Evolutionary conservation across 768 basidiomycete species (phyloP).

Genomic region (Calocybe cyanea): DNA sequence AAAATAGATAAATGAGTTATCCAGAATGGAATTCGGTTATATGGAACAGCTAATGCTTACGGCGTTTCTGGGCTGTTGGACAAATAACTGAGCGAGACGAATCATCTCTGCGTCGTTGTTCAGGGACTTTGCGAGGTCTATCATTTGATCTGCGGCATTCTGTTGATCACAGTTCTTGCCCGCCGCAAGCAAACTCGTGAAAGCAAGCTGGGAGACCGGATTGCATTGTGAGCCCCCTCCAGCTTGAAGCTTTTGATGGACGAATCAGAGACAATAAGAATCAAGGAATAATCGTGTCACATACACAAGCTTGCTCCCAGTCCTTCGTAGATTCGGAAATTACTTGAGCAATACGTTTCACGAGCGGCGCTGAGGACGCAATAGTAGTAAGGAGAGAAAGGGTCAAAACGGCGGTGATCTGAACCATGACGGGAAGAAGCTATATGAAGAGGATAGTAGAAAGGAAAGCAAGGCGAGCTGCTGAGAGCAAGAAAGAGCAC

Average conservation of each 20-base stretch:
- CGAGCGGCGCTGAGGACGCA: conserved; percentile 29
- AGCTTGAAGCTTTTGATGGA: conserved; percentile 29
- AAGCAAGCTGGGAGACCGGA: conserved; percentile 38
- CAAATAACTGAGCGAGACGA: conserved; percentile 41
- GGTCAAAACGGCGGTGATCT: conserved; percentile 30
- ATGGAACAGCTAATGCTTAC: conserved; percentile 21
- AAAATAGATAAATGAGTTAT: too few relatives aligned
- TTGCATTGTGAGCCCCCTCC: conserved; percentile 46
- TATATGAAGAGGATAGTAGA: neutral
- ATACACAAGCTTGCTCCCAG: conserved; percentile 53
- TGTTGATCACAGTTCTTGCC: conserved; percentile 42
- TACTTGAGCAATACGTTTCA: conserved; percentile 47
- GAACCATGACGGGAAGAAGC: conserved; percentile 21
- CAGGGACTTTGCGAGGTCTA: conserved; percentile 41
- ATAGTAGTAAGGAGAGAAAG: conserved; percentile 21
- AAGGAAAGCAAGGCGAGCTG: neutral
- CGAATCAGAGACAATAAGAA: neutral
- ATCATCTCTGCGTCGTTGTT: conserved; percentile 42
- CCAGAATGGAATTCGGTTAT: too few relatives aligned
- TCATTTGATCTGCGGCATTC: conserved; percentile 45
- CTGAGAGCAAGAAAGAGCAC: conserved; percentile 7
- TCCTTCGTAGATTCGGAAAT: conserved; percentile 43
- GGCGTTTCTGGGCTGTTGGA: conserved; percentile 48
- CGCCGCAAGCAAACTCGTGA: conserved; percentile 44
- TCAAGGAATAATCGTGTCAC: conserved; percentile 15